Conservation (phyloP, 352 stramenopile species). For the Globisporangium carolinianum region DNA sequence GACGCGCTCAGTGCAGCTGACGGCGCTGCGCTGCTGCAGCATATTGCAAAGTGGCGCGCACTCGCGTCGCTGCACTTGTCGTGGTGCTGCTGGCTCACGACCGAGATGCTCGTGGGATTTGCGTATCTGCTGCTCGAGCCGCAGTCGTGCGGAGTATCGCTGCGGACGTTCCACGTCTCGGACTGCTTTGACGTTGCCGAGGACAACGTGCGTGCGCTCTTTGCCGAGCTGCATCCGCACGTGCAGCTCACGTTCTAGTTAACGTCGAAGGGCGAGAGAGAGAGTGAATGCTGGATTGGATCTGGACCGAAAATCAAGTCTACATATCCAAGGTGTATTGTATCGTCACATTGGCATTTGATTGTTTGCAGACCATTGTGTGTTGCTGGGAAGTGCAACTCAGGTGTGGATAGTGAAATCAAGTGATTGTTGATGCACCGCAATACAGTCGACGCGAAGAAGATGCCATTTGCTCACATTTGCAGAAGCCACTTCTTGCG, state of each 20-base stretch:
- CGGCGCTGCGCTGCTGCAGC: slow-evolving; percentile 35
- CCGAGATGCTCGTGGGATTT: slow-evolving; percentile 62
- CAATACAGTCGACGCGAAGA: neutral
- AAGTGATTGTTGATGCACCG: neutral
- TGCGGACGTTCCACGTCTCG: slow-evolving; percentile 48
- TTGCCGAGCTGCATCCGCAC: slow-evolving; percentile 42
- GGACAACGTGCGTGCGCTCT: slow-evolving; percentile 66
- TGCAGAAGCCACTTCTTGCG: too few relatives aligned
- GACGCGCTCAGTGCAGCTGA: slow-evolving; percentile 35
- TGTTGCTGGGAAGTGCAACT: too few relatives aligned
- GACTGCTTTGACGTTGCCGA: slow-evolving; percentile 74
- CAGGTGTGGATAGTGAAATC: neutral
- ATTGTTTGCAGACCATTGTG: neutral
- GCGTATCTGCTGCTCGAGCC: slow-evolving; percentile 63
- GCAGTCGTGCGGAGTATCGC: slow-evolving; percentile 18
- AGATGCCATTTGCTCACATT: neutral
- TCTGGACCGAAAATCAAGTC: neutral
- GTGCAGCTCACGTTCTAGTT: slow-evolving; percentile 29
- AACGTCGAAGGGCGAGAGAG: too few relatives aligned
- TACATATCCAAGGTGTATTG: neutral
- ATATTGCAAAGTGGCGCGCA: slow-evolving; percentile 39
- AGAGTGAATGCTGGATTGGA: neutral
- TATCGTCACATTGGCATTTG: neutral
- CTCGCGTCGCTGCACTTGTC: slow-evolving; percentile 67
- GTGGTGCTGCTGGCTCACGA: slow-evolving; percentile 82